A percentile compares a stretch with the other conserved stretches of the same genome.
Evolutionary conservation across 208 protist species (phyloP).

Genomic region (Leishmania guyanensis): DNA sequence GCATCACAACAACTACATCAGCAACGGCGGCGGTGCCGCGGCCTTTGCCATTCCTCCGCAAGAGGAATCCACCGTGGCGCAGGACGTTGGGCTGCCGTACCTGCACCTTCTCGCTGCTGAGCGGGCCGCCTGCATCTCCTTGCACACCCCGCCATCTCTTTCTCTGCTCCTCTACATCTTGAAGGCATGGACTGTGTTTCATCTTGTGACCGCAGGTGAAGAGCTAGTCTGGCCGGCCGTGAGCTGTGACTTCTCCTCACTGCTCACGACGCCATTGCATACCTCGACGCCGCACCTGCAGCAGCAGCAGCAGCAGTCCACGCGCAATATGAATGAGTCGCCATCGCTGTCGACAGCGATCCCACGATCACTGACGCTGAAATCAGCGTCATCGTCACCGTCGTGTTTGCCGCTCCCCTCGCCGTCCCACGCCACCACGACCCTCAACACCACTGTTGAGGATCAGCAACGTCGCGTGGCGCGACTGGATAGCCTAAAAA

Average conservation of each 20-base stretch:
- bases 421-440: slow-evolving; percentile 29
- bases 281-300: neutral
- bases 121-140: slow-evolving; percentile 24
- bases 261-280: neutral
- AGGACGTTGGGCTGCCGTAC: slow-evolving; percentile 69
- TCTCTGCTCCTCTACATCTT: slow-evolving; percentile 43
- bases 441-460: slow-evolving; percentile 29
- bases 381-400: slow-evolving; percentile 9
- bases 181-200: slow-evolving; percentile 58
- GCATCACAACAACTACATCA: neutral
- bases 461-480: slow-evolving; percentile 37
- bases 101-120: slow-evolving; percentile 62
- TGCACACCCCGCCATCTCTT: slow-evolving; percentile 29
- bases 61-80: slow-evolving; percentile 36
- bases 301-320: slow-evolving; percentile 1
- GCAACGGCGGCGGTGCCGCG: neutral
- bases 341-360: neutral
- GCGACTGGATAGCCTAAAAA: slow-evolving; percentile 27
- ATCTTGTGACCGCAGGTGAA: slow-evolving; percentile 27
- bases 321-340: neutral
- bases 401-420: slow-evolving; percentile 22
- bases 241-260: neutral
- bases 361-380: neutral
- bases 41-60: slow-evolving; percentile 19
- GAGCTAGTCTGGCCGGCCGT: slow-evolving; percentile 13